Percentiles rank a stretch among this genome's conserved stretches.
Evolutionary conservation across 2,329 filamentous ascomycete genomes (phyloP).

Genomic region (Rutstroemia sp.): DNA sequence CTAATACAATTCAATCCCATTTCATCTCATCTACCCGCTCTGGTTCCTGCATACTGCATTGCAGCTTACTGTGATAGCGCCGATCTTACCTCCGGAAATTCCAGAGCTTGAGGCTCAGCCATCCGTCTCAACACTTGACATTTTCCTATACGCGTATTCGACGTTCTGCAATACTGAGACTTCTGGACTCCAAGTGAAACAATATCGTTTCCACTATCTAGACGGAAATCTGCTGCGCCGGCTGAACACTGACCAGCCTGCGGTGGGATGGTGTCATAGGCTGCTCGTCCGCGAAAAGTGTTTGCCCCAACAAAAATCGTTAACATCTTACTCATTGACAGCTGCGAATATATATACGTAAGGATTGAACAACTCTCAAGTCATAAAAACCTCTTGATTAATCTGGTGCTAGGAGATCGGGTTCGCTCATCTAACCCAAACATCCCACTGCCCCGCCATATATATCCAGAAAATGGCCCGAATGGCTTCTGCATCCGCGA

Average conservation of each 20-base stretch:
- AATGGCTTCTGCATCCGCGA: constrained; percentile 2
- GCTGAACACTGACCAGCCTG: neutral
- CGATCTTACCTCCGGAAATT: neutral
- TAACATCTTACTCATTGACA: neutral
- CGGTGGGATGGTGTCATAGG: neutral
- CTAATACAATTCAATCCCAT: neutral
- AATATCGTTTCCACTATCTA: neutral
- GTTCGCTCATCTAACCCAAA: neutral
- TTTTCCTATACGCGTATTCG: neutral
- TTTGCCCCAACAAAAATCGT: neutral
- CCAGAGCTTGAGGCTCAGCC: neutral
- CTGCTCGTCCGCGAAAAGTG: neutral
- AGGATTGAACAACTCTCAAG: neutral
- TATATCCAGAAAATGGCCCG: constrained; percentile 10
- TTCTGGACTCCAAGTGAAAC: neutral
- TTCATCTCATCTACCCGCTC: neutral
- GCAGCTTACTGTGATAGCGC: neutral
- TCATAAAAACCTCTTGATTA: neutral
- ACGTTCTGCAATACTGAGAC: neutral
- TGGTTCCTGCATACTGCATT: constrained; percentile 1
- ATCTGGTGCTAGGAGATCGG: neutral
- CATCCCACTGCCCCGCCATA: neutral
- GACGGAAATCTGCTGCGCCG: neutral
- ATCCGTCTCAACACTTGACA: neutral
- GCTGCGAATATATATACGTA: neutral